Conservation (phyloP, 192 early-diverging fungal species). For the Coemansia aciculifera region DNA sequence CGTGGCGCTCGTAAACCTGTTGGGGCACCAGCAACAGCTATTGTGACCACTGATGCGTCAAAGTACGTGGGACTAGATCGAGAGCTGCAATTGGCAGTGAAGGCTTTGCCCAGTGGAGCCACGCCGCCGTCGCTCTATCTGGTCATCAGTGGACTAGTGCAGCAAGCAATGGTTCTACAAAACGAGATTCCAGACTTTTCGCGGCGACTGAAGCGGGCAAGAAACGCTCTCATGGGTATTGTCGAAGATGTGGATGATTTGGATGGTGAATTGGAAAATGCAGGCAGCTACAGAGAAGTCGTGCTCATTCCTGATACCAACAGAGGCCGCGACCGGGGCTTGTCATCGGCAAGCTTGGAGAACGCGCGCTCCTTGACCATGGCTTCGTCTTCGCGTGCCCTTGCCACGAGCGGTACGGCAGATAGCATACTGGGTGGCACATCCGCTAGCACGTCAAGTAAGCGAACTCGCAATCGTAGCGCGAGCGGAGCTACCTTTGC, state of each 20-base stretch:
- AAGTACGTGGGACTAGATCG: slow-evolving; percentile 41
- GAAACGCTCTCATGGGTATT: slow-evolving; percentile 55
- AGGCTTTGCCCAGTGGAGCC: slow-evolving; percentile 35
- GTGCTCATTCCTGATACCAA: neutral
- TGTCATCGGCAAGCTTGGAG: slow-evolving; percentile 54
- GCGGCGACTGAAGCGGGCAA: slow-evolving; percentile 44
- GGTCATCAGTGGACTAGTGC: slow-evolving; percentile 49
- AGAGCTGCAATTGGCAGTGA: slow-evolving; percentile 37
- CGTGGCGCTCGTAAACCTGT: slow-evolving; percentile 17
- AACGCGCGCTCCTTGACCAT: slow-evolving; percentile 14
- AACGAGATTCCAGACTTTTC: slow-evolving; percentile 52
- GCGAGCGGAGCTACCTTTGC: slow-evolving; percentile 23
- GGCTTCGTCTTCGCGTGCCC: neutral
- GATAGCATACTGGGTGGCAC: neutral
- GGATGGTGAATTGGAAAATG: slow-evolving; percentile 47
- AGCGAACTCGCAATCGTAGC: slow-evolving; percentile 37
- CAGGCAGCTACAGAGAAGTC: slow-evolving; percentile 3
- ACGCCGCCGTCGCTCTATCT: slow-evolving; percentile 48
- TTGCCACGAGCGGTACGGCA: slow-evolving; percentile 2
- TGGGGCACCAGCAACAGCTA: slow-evolving; percentile 48
- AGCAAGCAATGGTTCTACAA: slow-evolving; percentile 45
- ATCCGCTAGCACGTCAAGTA: neutral
- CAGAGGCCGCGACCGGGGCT: slow-evolving; percentile 44
- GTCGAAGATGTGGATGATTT: slow-evolving; percentile 50
- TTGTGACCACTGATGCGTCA: slow-evolving; percentile 35